Evolutionary conservation across 805 yeast genomes (phyloP), one percentile per base, ranked within the genome.

Genomic region (Scheffersomyces coipomensis): DNA sequence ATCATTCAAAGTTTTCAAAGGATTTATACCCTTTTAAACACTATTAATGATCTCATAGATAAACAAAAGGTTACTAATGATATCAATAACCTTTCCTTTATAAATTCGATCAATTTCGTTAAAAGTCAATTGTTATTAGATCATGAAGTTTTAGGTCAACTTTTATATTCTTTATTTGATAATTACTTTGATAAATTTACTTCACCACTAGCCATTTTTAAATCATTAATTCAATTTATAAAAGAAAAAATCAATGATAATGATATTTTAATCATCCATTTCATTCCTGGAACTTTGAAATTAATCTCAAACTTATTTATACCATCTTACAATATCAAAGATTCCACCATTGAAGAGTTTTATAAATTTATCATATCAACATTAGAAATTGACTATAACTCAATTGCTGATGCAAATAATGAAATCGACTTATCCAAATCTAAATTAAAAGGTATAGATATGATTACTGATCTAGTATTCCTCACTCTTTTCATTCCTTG

Each of bases 111-210:
- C 25, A 70, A 68, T 26, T 81, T 76, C 50, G 76, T 85, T 52
- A 77, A 88, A 45, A 78, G 76, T 40, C 79, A 79, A 46, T 66
- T 87, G 21, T 73, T 79, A 37, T 68, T 68, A 35, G 82, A 83
- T 49, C 93, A 89, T 56, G 95, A 88, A 51, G 54, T 73, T 2
- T 60, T 90, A 39, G 83, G 90, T 32, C 85, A 81, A 55, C 67
- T 87, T 1, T 64, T 84, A 5, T 77, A 58, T 48, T 82, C 84
- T 2, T 57, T 78, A 32, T 64, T 74, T 6, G 64, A 66, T 2
- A 65, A 65, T 27, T 65, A 68, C 29, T 43, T 55, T 19, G 49
- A 63, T 2, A 47, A 58, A 27, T 62, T 60, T 33, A 60, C 61
- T 6, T 46, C 59, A 10, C 44, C 58, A 11, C 32, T 52, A 6